These are phyloP conservation scores for Pichia eremophila DNA, from an alignment of 805 yeast species.

Conservation along the genomic window DNA sequence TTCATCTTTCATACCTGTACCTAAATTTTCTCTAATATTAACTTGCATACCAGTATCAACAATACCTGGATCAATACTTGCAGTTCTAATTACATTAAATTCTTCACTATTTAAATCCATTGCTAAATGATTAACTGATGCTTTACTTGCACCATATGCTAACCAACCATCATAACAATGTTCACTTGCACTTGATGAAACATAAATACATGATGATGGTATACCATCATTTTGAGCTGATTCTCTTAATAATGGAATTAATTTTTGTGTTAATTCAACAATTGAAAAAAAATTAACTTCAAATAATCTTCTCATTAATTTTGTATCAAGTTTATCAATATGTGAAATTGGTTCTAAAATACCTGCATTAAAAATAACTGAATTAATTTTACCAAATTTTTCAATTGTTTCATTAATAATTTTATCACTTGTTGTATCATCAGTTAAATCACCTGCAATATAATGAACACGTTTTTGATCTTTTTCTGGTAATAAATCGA, in stretches of 20 bases:
- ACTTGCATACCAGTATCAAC: slow-evolving; percentile 88
- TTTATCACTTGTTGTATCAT: slow-evolving; percentile 16
- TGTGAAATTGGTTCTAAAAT: slow-evolving; percentile 66
- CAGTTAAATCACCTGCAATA: slow-evolving; percentile 54
- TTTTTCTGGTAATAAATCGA: slow-evolving; percentile 32
- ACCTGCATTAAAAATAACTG: slow-evolving; percentile 74
- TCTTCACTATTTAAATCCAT: slow-evolving; percentile 62
- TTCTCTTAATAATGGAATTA: slow-evolving; percentile 36
- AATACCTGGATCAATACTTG: slow-evolving; percentile 89
- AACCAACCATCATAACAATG: slow-evolving; percentile 69
- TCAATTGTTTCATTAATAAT: slow-evolving; percentile 7
- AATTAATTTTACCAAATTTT: slow-evolving; percentile 48
- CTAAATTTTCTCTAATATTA: slow-evolving; percentile 61
- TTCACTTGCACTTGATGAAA: slow-evolving; percentile 82
- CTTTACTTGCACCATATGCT: slow-evolving; percentile 87
- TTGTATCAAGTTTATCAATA: slow-evolving; percentile 35
- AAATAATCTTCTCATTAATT: slow-evolving; percentile 52
- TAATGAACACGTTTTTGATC: slow-evolving; percentile 43
- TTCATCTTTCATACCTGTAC: slow-evolving; percentile 50
- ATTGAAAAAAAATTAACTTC: slow-evolving; percentile 75
- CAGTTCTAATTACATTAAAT: slow-evolving; percentile 35
- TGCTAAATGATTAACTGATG: slow-evolving; percentile 77
- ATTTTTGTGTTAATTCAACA: slow-evolving; percentile 45
- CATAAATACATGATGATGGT: slow-evolving; percentile 37
- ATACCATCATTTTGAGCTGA: slow-evolving; percentile 33